Percentiles rank a stretch among this genome's conserved stretches.
These are phyloP conservation scores for Ilyonectria destructans DNA, from an alignment of 2,329 filamentous ascomycete species.

Conservation along the genomic window DNA sequence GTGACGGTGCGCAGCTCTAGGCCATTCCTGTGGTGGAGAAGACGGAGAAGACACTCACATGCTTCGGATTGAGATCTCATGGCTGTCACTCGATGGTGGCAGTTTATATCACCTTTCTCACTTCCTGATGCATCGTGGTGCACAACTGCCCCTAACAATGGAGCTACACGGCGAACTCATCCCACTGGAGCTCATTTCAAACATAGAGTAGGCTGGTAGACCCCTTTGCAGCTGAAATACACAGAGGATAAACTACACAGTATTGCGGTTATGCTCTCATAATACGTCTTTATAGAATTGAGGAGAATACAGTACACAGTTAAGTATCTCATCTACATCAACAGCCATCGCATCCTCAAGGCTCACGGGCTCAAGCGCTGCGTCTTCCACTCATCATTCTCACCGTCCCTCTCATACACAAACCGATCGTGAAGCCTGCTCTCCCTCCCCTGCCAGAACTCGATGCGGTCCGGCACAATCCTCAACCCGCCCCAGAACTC, in stretches of 20 bases:
- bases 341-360: not conserved
- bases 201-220: not conserved
- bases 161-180: no score
- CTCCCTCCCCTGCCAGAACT: conserved; percentile 96
- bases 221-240: not conserved
- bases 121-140: no score
- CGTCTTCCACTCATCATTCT: conserved; percentile 73
- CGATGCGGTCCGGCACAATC: conserved; percentile 87
- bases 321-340: not conserved
- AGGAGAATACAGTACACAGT: not conserved
- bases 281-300: not conserved
- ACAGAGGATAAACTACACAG: not conserved
- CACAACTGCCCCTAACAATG: no score
- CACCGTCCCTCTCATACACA: conserved; percentile 79
- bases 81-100: no score
- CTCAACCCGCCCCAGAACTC: conserved; percentile 95
- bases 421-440: conserved; percentile 96
- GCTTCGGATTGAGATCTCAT: no score
- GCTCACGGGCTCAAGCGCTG: conserved; percentile 81
- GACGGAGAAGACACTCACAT: no score
- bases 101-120: no score
- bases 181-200: not conserved
- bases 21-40: no score
- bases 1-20: no score
- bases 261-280: not conserved